Evolutionary conservation across 139 green algal genomes (phyloP).

Genomic region (Zygnema cylindricum): DNA sequence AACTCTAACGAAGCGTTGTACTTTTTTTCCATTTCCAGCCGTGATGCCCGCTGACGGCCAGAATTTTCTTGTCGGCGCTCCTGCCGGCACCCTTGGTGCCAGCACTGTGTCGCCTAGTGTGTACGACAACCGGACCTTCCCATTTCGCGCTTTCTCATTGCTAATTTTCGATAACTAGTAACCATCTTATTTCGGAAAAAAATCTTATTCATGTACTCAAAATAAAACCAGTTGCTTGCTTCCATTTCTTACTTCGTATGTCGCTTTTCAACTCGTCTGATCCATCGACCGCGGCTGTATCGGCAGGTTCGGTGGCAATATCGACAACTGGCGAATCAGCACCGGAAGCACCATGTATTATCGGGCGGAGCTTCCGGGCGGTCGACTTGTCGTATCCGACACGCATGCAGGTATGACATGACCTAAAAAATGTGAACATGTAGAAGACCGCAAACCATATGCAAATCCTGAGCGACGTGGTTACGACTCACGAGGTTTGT

Average conservation of each 20-base stretch:
- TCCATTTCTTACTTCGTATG: too few relatives aligned
- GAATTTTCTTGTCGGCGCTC: constrained; percentile 28
- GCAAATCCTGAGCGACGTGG: too few relatives aligned
- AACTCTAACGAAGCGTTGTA: too few relatives aligned
- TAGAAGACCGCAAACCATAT: too few relatives aligned
- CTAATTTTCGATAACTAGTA: neutral
- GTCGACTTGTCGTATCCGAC: neutral
- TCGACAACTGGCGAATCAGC: constrained; percentile 45
- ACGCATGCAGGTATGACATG: constrained; percentile 24
- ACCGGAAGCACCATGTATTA: constrained; percentile 52
- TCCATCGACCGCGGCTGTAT: too few relatives aligned
- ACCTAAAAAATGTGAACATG: too few relatives aligned
- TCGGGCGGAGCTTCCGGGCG: constrained; percentile 37
- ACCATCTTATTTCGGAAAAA: neutral
- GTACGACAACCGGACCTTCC: neutral
- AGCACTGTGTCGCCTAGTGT: constrained; percentile 39
- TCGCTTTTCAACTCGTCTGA: too few relatives aligned
- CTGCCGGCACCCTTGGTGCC: constrained; percentile 22
- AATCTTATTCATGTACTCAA: neutral
- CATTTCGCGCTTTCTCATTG: neutral
- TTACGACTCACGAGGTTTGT: too few relatives aligned
- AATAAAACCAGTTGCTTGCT: constrained; percentile 7
- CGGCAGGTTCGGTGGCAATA: constrained; percentile 51
- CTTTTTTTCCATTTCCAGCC: too few relatives aligned
- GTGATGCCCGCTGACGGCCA: constrained; percentile 46